Percentiles rank a stretch among this genome's conserved stretches.
Conservation (phyloP, 2,329 filamentous ascomycete genomes). For the Aspergillus sp. region DNA sequence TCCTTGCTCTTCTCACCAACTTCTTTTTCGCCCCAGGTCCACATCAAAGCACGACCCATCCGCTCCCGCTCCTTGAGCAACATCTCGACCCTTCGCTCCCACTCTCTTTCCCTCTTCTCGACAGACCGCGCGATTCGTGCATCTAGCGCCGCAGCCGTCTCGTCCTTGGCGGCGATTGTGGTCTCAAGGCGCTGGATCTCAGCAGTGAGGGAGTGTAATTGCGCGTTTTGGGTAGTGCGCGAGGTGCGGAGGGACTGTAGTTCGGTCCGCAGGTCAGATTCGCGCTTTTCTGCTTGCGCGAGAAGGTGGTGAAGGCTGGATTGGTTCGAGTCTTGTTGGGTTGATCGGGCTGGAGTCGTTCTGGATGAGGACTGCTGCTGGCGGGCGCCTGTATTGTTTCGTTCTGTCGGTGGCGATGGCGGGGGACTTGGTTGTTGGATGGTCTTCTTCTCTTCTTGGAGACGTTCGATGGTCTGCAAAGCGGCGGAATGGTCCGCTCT, state of each 20-base stretch:
- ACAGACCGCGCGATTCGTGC: slow-evolving; percentile 32
- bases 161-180: slow-evolving; percentile 33
- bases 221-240: slow-evolving; percentile 13
- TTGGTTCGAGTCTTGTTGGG: slow-evolving; percentile 29
- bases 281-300: slow-evolving; percentile 26
- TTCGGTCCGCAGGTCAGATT: slow-evolving; percentile 26
- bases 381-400: not conserved
- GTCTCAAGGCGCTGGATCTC: slow-evolving; percentile 29
- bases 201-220: slow-evolving; percentile 21
- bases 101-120: slow-evolving; percentile 37
- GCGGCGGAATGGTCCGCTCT: slow-evolving; percentile 26
- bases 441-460: slow-evolving; percentile 19
- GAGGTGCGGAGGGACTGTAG: slow-evolving; percentile 21
- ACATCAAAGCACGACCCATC: slow-evolving; percentile 34
- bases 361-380: slow-evolving; percentile 1
- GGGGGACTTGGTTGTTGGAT: slow-evolving; percentile 24
- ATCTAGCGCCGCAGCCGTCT: slow-evolving; percentile 32
- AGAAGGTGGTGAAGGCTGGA: slow-evolving; percentile 27
- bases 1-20: slow-evolving; percentile 19
- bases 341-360: slow-evolving; percentile 19
- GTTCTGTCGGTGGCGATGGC: slow-evolving; percentile 18
- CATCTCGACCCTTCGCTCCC: slow-evolving; percentile 34
- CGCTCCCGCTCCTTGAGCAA: slow-evolving; percentile 34
- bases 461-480: slow-evolving; percentile 21
- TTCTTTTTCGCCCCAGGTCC: slow-evolving; percentile 36